phyloP scores from a whole-genome alignment of 495 filamentous ascomycete genomes.

The Podospora didyma region DNA sequence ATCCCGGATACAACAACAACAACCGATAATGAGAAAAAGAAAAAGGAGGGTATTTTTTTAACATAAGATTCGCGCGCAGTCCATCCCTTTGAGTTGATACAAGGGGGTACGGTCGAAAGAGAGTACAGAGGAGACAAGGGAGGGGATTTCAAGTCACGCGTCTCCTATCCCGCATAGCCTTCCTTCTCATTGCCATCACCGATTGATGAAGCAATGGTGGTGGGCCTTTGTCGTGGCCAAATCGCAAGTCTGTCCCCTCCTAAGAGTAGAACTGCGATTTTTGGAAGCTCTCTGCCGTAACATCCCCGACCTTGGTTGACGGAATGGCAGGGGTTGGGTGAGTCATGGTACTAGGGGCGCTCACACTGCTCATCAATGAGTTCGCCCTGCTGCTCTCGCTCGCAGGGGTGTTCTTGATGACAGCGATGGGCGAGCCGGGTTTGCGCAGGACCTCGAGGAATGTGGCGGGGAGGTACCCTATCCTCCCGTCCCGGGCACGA shows the following conservation, averaged over 20 bases:
- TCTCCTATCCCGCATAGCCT: background rate
- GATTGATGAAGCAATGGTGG: no score
- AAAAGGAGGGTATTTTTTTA: no score
- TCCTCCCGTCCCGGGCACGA: conserved; percentile 81
- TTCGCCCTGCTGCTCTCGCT: conserved; percentile 49
- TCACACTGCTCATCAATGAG: conserved; percentile 40
- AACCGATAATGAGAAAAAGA: no score
- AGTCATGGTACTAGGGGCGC: conserved; percentile 34
- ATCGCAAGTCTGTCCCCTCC: conserved; percentile 1
- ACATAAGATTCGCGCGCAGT: no score
- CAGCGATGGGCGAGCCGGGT: conserved; percentile 38
- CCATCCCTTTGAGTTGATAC: no score
- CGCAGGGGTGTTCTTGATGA: conserved; percentile 53
- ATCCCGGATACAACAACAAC: no score
- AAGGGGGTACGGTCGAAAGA: no score
- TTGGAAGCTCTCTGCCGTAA: conserved; percentile 82
- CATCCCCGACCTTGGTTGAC: conserved; percentile 60
- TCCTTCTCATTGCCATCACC: no score
- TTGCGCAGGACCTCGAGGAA: conserved; percentile 83
- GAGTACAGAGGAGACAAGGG: no score
- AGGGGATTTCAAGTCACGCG: background rate
- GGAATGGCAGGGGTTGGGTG: conserved; percentile 47
- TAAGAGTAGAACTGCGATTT: conserved; percentile 84
- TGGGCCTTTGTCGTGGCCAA: background rate
- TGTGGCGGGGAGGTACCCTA: conserved; percentile 84